Evolutionary conservation across 129 eudicot genomes (phyloP).

Genomic region (Mikania micrantha): DNA sequence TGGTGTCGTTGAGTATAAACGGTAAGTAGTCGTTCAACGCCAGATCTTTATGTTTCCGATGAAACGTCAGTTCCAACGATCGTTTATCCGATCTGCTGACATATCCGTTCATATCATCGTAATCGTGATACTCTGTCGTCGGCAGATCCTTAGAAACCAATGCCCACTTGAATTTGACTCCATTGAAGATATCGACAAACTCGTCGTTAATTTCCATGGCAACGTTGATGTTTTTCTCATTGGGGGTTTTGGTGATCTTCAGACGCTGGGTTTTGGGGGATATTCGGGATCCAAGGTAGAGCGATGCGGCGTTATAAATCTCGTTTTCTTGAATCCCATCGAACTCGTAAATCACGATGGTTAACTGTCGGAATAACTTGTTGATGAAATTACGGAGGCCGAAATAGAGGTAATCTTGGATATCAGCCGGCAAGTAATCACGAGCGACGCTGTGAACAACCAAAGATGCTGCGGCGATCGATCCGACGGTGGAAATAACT

Average conservation of each 20-base stretch:
- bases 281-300: slow-evolving; percentile 35
- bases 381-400: slow-evolving; percentile 32
- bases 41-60: slow-evolving; percentile 34
- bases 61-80: slow-evolving; percentile 49
- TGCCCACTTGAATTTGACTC: slow-evolving; percentile 43
- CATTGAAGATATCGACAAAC: slow-evolving; percentile 29
- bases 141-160: slow-evolving; percentile 18
- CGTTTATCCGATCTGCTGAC: slow-evolving; percentile 31
- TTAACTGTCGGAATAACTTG: slow-evolving; percentile 43
- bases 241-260: slow-evolving; percentile 37
- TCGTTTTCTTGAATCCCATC: slow-evolving; percentile 46
- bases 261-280: slow-evolving; percentile 39
- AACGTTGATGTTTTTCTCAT: slow-evolving; percentile 34
- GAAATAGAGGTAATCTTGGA: slow-evolving; percentile 40
- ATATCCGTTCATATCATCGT: slow-evolving; percentile 28
- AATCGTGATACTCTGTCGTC: slow-evolving; percentile 14
- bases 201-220: slow-evolving; percentile 46
- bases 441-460: slow-evolving; percentile 45
- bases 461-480: slow-evolving; percentile 50
- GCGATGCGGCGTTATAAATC: slow-evolving; percentile 44
- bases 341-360: slow-evolving; percentile 57
- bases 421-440: slow-evolving; percentile 48
- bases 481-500: slow-evolving; percentile 47
- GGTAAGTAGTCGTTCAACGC: slow-evolving; percentile 53
- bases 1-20: slow-evolving; percentile 30